phyloP scores from a whole-genome alignment of 306 rosid genomes.

The Cucumis melo region DNA sequence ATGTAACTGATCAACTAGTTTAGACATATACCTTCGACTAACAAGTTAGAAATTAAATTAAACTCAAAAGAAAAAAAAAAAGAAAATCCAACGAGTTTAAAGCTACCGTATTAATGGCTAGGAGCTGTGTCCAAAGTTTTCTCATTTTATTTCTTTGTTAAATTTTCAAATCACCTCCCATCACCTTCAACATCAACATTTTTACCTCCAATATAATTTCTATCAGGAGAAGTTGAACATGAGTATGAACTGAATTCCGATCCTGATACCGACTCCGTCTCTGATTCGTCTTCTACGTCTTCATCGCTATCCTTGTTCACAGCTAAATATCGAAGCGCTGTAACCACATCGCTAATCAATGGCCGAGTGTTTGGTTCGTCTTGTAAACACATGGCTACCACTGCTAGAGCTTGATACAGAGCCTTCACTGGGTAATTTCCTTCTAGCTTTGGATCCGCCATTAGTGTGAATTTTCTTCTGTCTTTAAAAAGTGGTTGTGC shows the following conservation, averaged over 20 bases:
- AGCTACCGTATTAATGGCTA: too few relatives aligned
- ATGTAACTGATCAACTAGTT: too few relatives aligned
- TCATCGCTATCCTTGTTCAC: slow-evolving; percentile 14
- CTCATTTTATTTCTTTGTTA: neutral
- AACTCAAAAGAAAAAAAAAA: too few relatives aligned
- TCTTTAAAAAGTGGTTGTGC: slow-evolving; percentile 75
- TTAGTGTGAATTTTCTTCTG: slow-evolving; percentile 36
- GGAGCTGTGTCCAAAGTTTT: too few relatives aligned
- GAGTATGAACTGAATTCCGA: neutral
- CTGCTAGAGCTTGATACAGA: slow-evolving; percentile 79
- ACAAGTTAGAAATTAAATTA: too few relatives aligned
- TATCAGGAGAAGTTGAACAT: slow-evolving; percentile 12
- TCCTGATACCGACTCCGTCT: neutral
- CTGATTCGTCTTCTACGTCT: slow-evolving; percentile 3
- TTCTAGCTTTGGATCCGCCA: slow-evolving; percentile 61
- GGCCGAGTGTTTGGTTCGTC: slow-evolving; percentile 67
- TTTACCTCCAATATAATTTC: slow-evolving; percentile 8
- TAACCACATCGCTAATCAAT: slow-evolving; percentile 70
- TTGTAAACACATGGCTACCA: slow-evolving; percentile 87
- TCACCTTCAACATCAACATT: neutral
- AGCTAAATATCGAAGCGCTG: slow-evolving; percentile 47
- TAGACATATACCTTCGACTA: too few relatives aligned
- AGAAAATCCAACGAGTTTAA: too few relatives aligned
- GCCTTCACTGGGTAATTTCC: slow-evolving; percentile 54
- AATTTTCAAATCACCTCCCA: neutral